Evolutionary conservation across 495 filamentous ascomycete species (phyloP).

Genomic region (Trichodelitschia bisporula): DNA sequence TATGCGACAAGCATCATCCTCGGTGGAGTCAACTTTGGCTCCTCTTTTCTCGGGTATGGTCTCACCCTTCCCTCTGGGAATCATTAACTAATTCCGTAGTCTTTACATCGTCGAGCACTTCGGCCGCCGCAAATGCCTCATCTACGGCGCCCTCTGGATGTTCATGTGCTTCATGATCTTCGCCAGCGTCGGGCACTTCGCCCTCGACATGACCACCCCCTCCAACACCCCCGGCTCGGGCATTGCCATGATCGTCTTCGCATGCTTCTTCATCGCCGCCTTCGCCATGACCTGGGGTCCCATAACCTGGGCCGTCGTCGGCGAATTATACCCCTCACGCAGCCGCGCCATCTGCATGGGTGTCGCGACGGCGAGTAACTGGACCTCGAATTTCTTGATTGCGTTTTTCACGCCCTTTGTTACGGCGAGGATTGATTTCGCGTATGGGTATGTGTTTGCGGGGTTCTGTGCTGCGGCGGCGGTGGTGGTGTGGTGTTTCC

Average conservation of each 20-base stretch:
- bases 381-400: conserved; percentile 78
- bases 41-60: conserved; percentile 13
- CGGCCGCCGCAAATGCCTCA: conserved; percentile 13
- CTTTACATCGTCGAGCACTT: conserved; percentile 17
- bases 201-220: conserved; percentile 12
- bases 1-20: conserved; percentile 15
- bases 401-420: conserved; percentile 70
- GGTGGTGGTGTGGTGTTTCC: conserved; percentile 54
- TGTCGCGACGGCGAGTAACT: conserved; percentile 58
- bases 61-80: too few relatives aligned
- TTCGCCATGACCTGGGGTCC: conserved; percentile 58
- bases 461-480: conserved; percentile 37
- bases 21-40: conserved; percentile 15
- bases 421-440: conserved; percentile 37
- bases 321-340: conserved; percentile 58
- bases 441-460: conserved; percentile 63
- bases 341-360: conserved; percentile 57
- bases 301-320: conserved; percentile 56
- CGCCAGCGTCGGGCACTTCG: conserved; percentile 15
- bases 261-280: conserved; percentile 40
- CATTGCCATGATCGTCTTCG: conserved; percentile 50
- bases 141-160: conserved; percentile 15
- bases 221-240: conserved; percentile 32
- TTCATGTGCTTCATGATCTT: conserved; percentile 18
- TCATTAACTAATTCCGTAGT: too few relatives aligned